Evolutionary conservation across 73 alveolate species (phyloP), one percentile per base, ranked within the genome.

Genomic region (Durusdinium trenchii): DNA sequence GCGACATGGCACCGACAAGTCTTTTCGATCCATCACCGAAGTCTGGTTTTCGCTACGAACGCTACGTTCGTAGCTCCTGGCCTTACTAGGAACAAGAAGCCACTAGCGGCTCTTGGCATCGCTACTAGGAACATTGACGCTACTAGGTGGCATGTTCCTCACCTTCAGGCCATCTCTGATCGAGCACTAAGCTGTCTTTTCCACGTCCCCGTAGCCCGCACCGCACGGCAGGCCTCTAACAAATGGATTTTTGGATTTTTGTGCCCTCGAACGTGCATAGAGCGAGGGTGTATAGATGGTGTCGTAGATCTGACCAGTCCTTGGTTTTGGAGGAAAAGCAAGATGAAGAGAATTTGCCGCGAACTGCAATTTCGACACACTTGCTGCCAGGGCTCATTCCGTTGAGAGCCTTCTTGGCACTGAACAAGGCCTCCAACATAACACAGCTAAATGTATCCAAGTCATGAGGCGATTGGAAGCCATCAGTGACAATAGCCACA

Each of bases 251-350:
- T 52, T 30, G 51, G 45, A n/a, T 38, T 84, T 84, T 51, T 84
- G 52, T 12, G 94, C 94, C 26, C 38, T 12, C 20, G 3, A 40
- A 48, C 94, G 75, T 23, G 94, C 51, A 52, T 52, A 84, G 78
- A 51, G 94, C 76, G 94, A 50, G 12, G 94, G 94, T 3, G 94
- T 84, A 51, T 84, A 84, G 94, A 84, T 84, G 48, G 94, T 84
- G 45, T 84, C 94, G n/a, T 84, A 84, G 94, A 84, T 84, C 76
- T 84, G 76, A n/a, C 94, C 94, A 84, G 76, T 84, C 94, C 94
- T 84, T 7, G 45, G 91, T 18, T 38, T 30, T 23, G 18, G 45
- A 26, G 23, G 14, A 32, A 73, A 57, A 57, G 69, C 32, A 57
- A 57, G 23, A 57, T 23, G 12, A 12, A 57, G 23, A 57, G 23